Conservation (phyloP, 495 filamentous ascomycete species). For the Aspergillus sclerotioniger region DNA sequence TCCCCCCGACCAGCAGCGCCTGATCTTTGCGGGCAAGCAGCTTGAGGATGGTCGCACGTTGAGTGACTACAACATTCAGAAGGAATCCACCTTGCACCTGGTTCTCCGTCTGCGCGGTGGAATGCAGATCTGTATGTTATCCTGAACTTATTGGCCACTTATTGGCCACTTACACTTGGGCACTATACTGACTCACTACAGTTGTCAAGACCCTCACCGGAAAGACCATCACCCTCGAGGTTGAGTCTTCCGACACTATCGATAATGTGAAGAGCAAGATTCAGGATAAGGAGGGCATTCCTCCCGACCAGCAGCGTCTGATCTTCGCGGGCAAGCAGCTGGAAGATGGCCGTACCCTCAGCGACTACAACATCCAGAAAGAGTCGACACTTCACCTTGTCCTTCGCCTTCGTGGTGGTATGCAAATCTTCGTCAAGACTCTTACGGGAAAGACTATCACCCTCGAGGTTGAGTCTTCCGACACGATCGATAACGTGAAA, state of each 20-base stretch:
- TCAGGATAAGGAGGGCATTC: conserved; percentile 77
- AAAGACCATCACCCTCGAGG: conserved; percentile 98
- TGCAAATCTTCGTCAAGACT: conserved; percentile 74
- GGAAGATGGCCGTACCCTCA: conserved; percentile 67
- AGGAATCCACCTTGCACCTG: conserved; percentile 93
- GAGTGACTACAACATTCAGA: conserved; percentile 98
- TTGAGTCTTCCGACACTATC: conserved; percentile 94
- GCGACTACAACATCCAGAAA: conserved; percentile 75
- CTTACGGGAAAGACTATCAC: conserved; percentile 73
- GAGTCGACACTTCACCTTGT: conserved; percentile 69
- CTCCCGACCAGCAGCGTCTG: conserved; percentile 72
- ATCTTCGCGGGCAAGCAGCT: conserved; percentile 75
- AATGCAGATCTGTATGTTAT: conserved; percentile 89
- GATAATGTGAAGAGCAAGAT: conserved; percentile 90
- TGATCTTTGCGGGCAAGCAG: conserved; percentile 99
- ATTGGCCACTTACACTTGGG: conserved; percentile 6
- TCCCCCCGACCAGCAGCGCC: conserved; percentile 94
- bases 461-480: conserved; percentile 69
- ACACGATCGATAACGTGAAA: conserved; percentile 99
- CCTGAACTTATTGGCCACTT: conserved; percentile 14
- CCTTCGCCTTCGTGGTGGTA: conserved; percentile 70
- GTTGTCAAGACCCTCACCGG: conserved; percentile 90
- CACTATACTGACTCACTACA: conserved; percentile 28
- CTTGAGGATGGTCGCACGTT: conserved; percentile 95
- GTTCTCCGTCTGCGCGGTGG: conserved; percentile 97